Percentiles rank a stretch among this genome's conserved stretches.
Evolutionary conservation across 352 stramenopile genomes (phyloP).

Genomic region (Blastocystis sp.): DNA sequence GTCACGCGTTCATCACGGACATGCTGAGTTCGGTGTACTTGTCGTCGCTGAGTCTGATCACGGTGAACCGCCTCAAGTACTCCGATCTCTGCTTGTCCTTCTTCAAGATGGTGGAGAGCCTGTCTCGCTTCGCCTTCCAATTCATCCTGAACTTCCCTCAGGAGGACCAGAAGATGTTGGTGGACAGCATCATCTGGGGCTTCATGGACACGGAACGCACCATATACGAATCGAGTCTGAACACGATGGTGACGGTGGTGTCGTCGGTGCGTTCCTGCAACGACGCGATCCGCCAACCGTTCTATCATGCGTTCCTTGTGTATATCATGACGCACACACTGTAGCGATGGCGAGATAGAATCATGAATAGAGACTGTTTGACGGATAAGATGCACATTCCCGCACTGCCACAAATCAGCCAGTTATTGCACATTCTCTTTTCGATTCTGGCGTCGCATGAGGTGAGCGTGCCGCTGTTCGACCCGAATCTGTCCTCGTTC

Average conservation of each 20-base stretch:
- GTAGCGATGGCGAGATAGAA: constrained; percentile 29
- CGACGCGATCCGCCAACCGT: constrained; percentile 88
- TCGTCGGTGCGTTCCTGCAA: constrained; percentile 90
- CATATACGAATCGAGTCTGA: constrained; percentile 89
- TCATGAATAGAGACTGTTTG: constrained; percentile 78
- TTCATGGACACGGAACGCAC: constrained; percentile 99
- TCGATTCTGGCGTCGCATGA: constrained; percentile 93
- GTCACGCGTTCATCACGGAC: constrained; percentile 78
- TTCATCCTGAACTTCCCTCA: constrained; percentile 93
- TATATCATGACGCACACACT: constrained; percentile 81
- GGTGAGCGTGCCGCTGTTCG: constrained; percentile 91
- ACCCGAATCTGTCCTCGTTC: constrained; percentile 86
- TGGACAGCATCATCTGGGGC: constrained; percentile 98
- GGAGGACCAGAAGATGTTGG: constrained; percentile 96
- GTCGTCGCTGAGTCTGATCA: constrained; percentile 99
- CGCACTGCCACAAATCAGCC: constrained; percentile 96
- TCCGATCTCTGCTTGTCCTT: constrained; percentile 97
- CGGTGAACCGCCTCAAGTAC: constrained; percentile 98
- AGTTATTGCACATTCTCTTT: constrained; percentile 96
- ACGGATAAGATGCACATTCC: constrained; percentile 98
- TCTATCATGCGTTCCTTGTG: constrained; percentile 97
- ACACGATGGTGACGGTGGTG: constrained; percentile 78
- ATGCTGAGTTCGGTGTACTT: constrained; percentile 97
- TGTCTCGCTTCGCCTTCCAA: constrained; percentile 93
- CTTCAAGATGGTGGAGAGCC: constrained; percentile 91